A percentile compares a stretch with the other conserved stretches of the same genome.
phyloP scores from a whole-genome alignment of 1,139 yeast species.

The Debaryomyces fabryi region DNA sequence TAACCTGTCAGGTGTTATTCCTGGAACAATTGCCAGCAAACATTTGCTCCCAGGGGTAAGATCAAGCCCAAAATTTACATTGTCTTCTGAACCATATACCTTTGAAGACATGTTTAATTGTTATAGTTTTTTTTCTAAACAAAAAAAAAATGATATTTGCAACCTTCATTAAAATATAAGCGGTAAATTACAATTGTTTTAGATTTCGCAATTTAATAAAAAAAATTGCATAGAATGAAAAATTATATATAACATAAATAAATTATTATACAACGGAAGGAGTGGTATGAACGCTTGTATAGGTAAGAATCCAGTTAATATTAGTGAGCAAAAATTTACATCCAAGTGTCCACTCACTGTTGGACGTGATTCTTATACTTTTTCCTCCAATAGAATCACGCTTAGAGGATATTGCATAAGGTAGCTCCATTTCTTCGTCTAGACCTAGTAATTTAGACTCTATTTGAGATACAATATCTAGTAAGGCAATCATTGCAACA shows the following conservation, averaged over 20 bases:
- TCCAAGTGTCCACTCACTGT: conserved; percentile 88
- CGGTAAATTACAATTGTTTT: background rate
- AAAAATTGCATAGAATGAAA: background rate
- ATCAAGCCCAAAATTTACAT: conserved; percentile 2
- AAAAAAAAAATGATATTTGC: background rate
- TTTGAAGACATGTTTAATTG: conserved; percentile 6
- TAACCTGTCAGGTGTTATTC: conserved; percentile 1
- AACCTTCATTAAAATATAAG: background rate
- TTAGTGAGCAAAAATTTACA: conserved; percentile 81
- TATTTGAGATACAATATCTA: conserved; percentile 63
- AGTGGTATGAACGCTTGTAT: conserved; percentile 36
- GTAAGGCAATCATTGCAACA: conserved; percentile 72
- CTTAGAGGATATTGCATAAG: conserved; percentile 57
- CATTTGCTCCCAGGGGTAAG: conserved; percentile 2
- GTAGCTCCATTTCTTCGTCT: conserved; percentile 67
- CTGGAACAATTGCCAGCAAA: background rate
- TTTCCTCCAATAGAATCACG: conserved; percentile 75
- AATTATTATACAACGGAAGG: conserved; percentile 5
- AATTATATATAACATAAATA: background rate
- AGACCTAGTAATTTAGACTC: conserved; percentile 49
- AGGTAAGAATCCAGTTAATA: conserved; percentile 57
- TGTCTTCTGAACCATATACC: conserved; percentile 5
- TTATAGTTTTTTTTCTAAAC: background rate
- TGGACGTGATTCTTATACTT: conserved; percentile 71
- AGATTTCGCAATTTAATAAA: background rate